Percentiles rank a stretch among this genome's conserved stretches.
Conservation (phyloP, 768 basidiomycete species). For the Rhodosporidiobolus sp. region DNA sequence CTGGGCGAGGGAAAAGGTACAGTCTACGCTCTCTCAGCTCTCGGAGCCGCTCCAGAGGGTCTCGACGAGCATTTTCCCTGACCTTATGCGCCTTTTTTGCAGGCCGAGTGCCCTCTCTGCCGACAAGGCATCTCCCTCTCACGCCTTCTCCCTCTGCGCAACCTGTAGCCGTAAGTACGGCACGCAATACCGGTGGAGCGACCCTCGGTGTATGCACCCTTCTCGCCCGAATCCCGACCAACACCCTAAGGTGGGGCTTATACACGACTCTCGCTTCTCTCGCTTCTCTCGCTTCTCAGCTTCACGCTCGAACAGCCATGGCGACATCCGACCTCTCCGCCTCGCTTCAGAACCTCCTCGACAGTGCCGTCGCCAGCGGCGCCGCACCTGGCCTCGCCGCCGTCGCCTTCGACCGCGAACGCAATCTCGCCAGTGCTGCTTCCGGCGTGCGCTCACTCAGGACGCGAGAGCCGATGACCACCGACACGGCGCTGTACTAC, state of each 20-base stretch:
- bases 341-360: constrained; percentile 7
- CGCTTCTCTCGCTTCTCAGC: neutral
- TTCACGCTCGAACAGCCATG: neutral
- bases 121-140: constrained; percentile 36
- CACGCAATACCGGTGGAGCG: neutral
- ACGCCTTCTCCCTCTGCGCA: constrained; percentile 34
- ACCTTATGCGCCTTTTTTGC: neutral
- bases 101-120: constrained; percentile 42
- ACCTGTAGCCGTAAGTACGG: constrained; percentile 19
- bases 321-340: neutral
- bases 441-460: neutral
- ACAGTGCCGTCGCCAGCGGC: neutral
- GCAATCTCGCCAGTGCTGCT: neutral
- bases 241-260: too few relatives aligned
- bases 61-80: neutral
- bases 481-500: constrained; percentile 5
- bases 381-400: constrained; percentile 24
- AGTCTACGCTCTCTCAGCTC: neutral
- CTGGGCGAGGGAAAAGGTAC: constrained; percentile 44
- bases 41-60: neutral
- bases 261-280: neutral
- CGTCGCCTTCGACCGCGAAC: constrained; percentile 7
- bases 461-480: neutral
- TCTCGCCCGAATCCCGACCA: too few relatives aligned
- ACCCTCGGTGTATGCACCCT: too few relatives aligned